Evolutionary conservation across 2,329 filamentous ascomycete species (phyloP), one percentile per base, ranked within the genome.

Genomic region (Phialophora chinensis): DNA sequence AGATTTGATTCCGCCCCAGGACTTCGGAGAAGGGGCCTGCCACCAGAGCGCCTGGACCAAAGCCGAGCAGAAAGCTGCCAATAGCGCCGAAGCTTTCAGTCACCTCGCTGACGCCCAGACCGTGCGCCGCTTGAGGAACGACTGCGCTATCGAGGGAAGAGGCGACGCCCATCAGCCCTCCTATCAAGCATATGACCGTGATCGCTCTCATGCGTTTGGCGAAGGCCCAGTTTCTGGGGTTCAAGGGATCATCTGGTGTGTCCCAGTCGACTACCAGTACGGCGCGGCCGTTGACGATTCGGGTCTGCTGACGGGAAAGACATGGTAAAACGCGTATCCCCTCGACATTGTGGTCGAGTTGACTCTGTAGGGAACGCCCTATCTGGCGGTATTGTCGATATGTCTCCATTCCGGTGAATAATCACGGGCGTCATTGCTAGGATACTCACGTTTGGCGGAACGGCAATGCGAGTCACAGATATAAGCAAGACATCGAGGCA

Each of bases 11-110:
- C 29, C 82, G 78, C 4, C 82, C 82, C 69, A 78, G 5, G 81
- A 73, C 3, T 81, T 82, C 71, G 84, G 83, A 0, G 80, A 84
- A 11, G 83, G 73, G 0, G 83, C 84, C 1, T 82, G 83, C 5
- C 79, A 85, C 77, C 0, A 85, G 75, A 0, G 82, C 78, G 0
- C 82, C 83, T 64, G 86, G 83, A 0, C 82, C 83, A 33, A 84
- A 76, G 6, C 84, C 74, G 63, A 82, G 81, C 69, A 83, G 42
- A 35, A 68, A 72, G 62, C 63, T 59, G 66, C 79, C 80, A 29
- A 82, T 83, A 12, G 80, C 79, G 44, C 58, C 58, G 17, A 84
- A 72, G 63, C 74, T 80, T 71, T 79, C 80, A 1, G 78, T 76
- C 0, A 82, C 79, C 38, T 81, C 77, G 71, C 78, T 78, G 47